phyloP scores from a whole-genome alignment of 345 rosid species.

The Dipteronia dyeriana region DNA sequence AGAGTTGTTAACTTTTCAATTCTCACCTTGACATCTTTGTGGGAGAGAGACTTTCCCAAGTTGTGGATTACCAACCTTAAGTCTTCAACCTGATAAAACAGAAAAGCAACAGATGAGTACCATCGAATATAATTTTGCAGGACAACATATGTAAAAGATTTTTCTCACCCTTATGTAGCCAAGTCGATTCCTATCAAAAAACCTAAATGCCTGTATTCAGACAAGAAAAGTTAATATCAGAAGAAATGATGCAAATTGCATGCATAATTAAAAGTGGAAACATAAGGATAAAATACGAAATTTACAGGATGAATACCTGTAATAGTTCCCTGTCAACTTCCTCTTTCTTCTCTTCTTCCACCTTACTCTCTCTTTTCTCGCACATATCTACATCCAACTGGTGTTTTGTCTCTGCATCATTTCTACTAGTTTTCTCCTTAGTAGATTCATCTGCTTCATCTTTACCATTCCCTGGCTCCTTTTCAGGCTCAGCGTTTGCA shows the following conservation, averaged over 20 bases:
- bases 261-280: neutral
- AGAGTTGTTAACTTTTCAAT: neutral
- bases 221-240: neutral
- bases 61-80: conserved; percentile 84
- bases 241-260: neutral
- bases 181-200: conserved; percentile 81
- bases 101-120: neutral
- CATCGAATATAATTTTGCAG: neutral
- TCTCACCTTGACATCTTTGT: conserved; percentile 87
- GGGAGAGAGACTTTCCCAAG: conserved; percentile 81
- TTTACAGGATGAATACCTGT: conserved; percentile 52
- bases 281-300: neutral
- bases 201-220: conserved; percentile 79
- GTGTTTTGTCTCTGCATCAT: conserved; percentile 40
- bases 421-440: conserved; percentile 30
- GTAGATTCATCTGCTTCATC: conserved; percentile 30
- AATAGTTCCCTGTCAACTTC: conserved; percentile 71
- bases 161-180: conserved; percentile 80
- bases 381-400: conserved; percentile 32
- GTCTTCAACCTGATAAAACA: conserved; percentile 80
- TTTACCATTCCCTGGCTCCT: conserved; percentile 32
- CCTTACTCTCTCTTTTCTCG: conserved; percentile 33
- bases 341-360: conserved; percentile 44
- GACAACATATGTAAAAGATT: neutral
- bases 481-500: conserved; percentile 36